Evolutionary conservation across 2,329 filamentous ascomycete species (phyloP).

Genomic region (Botrytis byssoidea): DNA sequence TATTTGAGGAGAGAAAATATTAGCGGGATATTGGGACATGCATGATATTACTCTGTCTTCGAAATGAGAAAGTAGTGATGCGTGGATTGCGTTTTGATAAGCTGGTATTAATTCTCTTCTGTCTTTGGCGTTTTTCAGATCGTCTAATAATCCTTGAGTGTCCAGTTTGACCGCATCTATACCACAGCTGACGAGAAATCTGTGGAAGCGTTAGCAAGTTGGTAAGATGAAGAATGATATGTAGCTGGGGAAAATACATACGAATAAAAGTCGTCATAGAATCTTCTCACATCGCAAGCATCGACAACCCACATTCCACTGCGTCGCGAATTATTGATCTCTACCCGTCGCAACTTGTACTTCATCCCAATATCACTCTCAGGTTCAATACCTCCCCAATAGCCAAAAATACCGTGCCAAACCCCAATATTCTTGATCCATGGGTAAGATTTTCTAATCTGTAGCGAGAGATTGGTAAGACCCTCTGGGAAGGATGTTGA

Average conservation of each 20-base stretch:
- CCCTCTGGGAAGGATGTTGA: slow-evolving; percentile 22
- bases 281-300: slow-evolving; percentile 18
- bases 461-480: slow-evolving; percentile 18
- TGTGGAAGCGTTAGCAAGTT: neutral
- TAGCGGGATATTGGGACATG: slow-evolving; percentile 25
- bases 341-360: slow-evolving; percentile 22
- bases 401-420: slow-evolving; percentile 27
- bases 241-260: neutral
- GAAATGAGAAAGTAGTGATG: slow-evolving; percentile 20
- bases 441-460: slow-evolving; percentile 20
- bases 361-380: slow-evolving; percentile 19
- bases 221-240: too few species aligned
- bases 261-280: slow-evolving; percentile 27
- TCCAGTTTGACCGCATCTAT: slow-evolving; percentile 24
- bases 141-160: slow-evolving; percentile 24
- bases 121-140: slow-evolving; percentile 5
- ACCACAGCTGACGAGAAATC: slow-evolving; percentile 23
- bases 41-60: slow-evolving; percentile 25
- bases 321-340: slow-evolving; percentile 17
- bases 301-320: slow-evolving; percentile 24
- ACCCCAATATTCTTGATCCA: slow-evolving; percentile 25
- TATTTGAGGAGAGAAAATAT: slow-evolving; percentile 22
- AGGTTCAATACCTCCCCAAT: slow-evolving; percentile 25
- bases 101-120: slow-evolving; percentile 16
- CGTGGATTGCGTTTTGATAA: slow-evolving; percentile 23